A percentile compares a stretch with the other conserved stretches of the same genome.
phyloP scores from a whole-genome alignment of 2,329 filamentous ascomycete species.

The Pezicula rhizophila region DNA sequence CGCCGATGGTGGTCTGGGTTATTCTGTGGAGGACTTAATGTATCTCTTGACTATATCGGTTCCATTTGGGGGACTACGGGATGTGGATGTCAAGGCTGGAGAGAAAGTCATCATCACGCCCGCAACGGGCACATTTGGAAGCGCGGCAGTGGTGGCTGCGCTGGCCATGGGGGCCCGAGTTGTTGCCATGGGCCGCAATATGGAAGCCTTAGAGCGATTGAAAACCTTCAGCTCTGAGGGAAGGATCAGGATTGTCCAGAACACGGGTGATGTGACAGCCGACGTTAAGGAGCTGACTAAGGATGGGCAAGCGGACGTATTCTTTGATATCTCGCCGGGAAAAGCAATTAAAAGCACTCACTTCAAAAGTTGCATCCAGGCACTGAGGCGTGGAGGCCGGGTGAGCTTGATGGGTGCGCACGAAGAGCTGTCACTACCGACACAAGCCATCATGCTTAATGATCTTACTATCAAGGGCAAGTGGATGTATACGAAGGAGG shows the following conservation, averaged over 20 bases:
- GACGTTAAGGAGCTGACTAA: slow-evolving; percentile 4
- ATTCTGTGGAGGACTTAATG: slow-evolving; percentile 32
- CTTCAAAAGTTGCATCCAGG: slow-evolving; percentile 29
- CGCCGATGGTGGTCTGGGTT: slow-evolving; percentile 27
- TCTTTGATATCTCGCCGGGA: slow-evolving; percentile 39
- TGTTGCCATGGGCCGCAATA: slow-evolving; percentile 41
- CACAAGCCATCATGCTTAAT: slow-evolving; percentile 20
- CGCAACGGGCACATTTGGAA: slow-evolving; percentile 40
- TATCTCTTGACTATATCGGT: slow-evolving; percentile 31
- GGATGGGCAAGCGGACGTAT: slow-evolving; percentile 32
- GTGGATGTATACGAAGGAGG: slow-evolving; percentile 37
- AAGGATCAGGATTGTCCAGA: slow-evolving; percentile 32
- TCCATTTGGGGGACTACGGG: slow-evolving; percentile 38
- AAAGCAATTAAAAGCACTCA: slow-evolving; percentile 33
- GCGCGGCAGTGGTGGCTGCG: slow-evolving; percentile 37
- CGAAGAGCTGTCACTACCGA: neutral
- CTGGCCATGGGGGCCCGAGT: slow-evolving; percentile 43
- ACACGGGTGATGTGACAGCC: slow-evolving; percentile 32
- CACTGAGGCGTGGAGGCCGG: slow-evolving; percentile 24
- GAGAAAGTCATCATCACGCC: slow-evolving; percentile 40
- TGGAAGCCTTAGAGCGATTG: slow-evolving; percentile 28
- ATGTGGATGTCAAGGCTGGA: slow-evolving; percentile 35
- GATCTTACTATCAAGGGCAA: slow-evolving; percentile 33
- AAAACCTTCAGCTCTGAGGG: slow-evolving; percentile 16
- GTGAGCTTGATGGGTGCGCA: slow-evolving; percentile 25